Conservation (phyloP, 2,329 filamentous ascomycete species). For the Simplicillium aogashimaense region DNA sequence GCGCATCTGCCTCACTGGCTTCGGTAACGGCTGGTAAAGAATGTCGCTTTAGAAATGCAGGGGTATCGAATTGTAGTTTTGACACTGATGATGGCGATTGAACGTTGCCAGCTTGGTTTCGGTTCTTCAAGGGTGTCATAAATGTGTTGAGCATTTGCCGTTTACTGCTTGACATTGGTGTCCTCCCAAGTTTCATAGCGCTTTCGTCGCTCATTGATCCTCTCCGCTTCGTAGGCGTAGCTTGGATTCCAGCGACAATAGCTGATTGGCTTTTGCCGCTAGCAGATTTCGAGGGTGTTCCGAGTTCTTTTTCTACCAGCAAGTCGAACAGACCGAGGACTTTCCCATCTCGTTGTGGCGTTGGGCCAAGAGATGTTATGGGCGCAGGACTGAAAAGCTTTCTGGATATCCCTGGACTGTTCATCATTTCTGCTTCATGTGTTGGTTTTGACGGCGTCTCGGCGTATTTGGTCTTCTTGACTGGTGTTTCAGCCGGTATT, state of each 20-base stretch:
- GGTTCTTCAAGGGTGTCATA: slow-evolving; percentile 51
- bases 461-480: slow-evolving; percentile 37
- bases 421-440: slow-evolving; percentile 32
- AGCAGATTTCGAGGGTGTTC: slow-evolving; percentile 33
- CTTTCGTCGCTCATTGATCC: slow-evolving; percentile 17
- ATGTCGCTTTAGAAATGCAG: slow-evolving; percentile 53
- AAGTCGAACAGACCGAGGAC: slow-evolving; percentile 72
- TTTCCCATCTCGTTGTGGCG: slow-evolving; percentile 68
- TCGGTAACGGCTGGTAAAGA: slow-evolving; percentile 45
- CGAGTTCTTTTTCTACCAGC: slow-evolving; percentile 39
- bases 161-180: slow-evolving; percentile 48
- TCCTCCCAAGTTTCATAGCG: slow-evolving; percentile 28
- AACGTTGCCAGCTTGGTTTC: slow-evolving; percentile 24
- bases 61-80: slow-evolving; percentile 55
- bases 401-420: slow-evolving; percentile 46
- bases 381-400: slow-evolving; percentile 50
- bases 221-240: slow-evolving; percentile 37
- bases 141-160: slow-evolving; percentile 53
- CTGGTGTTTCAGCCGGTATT: slow-evolving; percentile 31
- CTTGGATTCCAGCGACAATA: slow-evolving; percentile 11
- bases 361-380: slow-evolving; percentile 61
- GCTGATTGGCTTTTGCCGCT: too few species aligned
- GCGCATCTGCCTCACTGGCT: slow-evolving; percentile 34
- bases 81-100: slow-evolving; percentile 41
- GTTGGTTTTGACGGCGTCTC: slow-evolving; percentile 37